Evolutionary conservation across 2,329 filamentous ascomycete species (phyloP).

Genomic region (Penicillium sp.): DNA sequence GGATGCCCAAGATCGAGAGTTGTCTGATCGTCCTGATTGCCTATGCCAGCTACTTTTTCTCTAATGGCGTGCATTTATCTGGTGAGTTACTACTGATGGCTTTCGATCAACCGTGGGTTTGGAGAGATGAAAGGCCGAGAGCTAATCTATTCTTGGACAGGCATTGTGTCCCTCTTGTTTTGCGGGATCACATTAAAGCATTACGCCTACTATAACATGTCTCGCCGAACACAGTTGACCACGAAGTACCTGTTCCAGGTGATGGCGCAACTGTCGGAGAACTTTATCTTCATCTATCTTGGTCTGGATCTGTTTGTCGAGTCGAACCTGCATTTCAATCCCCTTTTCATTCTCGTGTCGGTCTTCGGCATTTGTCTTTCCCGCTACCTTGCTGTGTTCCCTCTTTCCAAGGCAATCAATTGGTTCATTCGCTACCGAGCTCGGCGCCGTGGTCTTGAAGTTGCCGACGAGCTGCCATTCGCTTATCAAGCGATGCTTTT

Average conservation of each 20-base stretch:
- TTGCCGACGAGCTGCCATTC: slow-evolving; percentile 85
- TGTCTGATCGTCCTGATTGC: slow-evolving; percentile 91
- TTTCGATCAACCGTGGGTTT: background rate
- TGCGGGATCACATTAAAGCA: slow-evolving; percentile 98
- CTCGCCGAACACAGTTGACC: slow-evolving; percentile 90
- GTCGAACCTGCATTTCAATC: slow-evolving; percentile 83
- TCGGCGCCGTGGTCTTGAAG: slow-evolving; percentile 72
- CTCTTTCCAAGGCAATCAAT: slow-evolving; percentile 86
- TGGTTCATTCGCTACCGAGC: slow-evolving; percentile 89
- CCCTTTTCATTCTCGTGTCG: slow-evolving; percentile 90
- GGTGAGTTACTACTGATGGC: slow-evolving; percentile 59
- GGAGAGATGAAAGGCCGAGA: background rate
- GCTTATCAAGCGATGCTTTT: slow-evolving; percentile 99
- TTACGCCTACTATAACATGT: slow-evolving; percentile 99
- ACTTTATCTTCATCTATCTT: slow-evolving; percentile 99
- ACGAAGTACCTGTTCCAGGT: slow-evolving; percentile 98
- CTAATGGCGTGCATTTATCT: slow-evolving; percentile 92
- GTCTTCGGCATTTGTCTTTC: slow-evolving; percentile 89
- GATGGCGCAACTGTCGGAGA: slow-evolving; percentile 91
- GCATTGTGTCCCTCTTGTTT: slow-evolving; percentile 94
- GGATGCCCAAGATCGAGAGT: slow-evolving; percentile 95
- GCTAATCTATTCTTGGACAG: slow-evolving; percentile 52
- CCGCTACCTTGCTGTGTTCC: slow-evolving; percentile 92
- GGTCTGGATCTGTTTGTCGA: slow-evolving; percentile 95
- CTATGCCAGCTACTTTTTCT: slow-evolving; percentile 97